Base-by-base conservation (phyloP, 2,329 filamentous ascomycete species). In the Pseudopithomyces maydicus region DNA sequence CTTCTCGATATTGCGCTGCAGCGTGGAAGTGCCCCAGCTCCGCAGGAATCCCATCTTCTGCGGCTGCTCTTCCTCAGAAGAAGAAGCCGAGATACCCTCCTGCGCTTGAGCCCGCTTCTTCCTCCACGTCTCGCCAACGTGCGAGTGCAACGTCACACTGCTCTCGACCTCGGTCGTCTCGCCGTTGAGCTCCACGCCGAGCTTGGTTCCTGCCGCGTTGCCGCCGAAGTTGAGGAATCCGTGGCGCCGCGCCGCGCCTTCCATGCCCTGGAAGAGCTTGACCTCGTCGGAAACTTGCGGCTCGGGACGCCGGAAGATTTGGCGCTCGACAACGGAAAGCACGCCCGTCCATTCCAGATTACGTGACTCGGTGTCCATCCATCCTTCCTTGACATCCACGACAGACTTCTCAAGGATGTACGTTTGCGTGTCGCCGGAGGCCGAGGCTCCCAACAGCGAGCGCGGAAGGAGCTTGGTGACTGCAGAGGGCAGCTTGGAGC, bases 341-440 rank as follows among this genome's bases (percentile, higher is more conserved):
- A 95, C 88, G 57, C 90, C 89, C 5, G 90, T 91, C 77, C 90
- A 94, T 76, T 94, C 91, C 52, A 95, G 81, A 68, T 95, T 95
- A 62, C 86, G 84, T 68, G 88, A 91, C 78, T 94, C 90, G 0
- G 90, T 91, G 71, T 85, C 84, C 90, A 95, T 93, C 86, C 89
- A 91, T 44, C 90, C 90, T 70, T 92, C 86, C 58, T 86, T 87
- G 59, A 92, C 86, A 74, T 94, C 90, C 23, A 95, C 88, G 8
- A 91, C 84, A 64, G 88, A 91, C 29, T 85, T 90, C 78, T 95
- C 91, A 38, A 95, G 85, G 54, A 95, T 90, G 73, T 91, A 95
- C 54, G 85, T 88, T 45, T 91, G 89, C 74, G 89, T 90, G 69
- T 89, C 86, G 58, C 85, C 82, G 35, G 76, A 76, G 12, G 87